Evolutionary conservation across 345 rosid species (phyloP), one percentile per base, ranked within the genome.

Genomic region (Syzygium aromaticum): DNA sequence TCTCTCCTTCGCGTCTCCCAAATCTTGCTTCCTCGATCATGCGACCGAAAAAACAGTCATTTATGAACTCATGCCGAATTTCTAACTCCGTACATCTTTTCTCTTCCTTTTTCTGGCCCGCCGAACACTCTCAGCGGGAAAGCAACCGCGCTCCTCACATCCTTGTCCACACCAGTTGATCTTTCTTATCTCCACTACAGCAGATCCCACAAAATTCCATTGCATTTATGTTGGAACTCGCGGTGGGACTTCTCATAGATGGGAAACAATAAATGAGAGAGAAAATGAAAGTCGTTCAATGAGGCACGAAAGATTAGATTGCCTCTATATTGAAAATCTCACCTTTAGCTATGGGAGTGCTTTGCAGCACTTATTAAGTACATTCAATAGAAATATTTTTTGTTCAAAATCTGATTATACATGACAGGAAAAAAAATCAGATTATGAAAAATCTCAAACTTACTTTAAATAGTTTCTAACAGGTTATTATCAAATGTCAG

Each of bases 361-460:
- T 57, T 57, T 1, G 0, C 7, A 10, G 0, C 28, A 23, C 63
- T 57, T 57, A 10, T 57, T 57, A 6, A 25, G 28, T 11, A 25
- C 28, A 57, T 57, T 0, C 25, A 57, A 23, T 57, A 57, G 0
- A 57, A 57, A 57, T 10, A 0, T 2, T 57, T 56, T 49, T 54
- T 21, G 1, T 56, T 8, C 0, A 3, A 56, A 57, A 57, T 25
- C 3, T 57, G 28, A 57, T 57, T 57, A 57, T 57, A n/a, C 28
- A 57, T 57, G 28, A 25, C 1, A 57, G 15, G 25, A 57, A 57
- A 57, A 2, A 57, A 57, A 57, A 49, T 49, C 7, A 14, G 63
- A 8, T 57, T 25, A 57, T 57, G 63, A 25, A 57, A 25, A 57
- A 25, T 25, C 63, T 6, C 63, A 57, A 25, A 25, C 28, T 25